Evolutionary conservation across 441 rosid species (phyloP), one percentile per base, ranked within the genome.

Genomic region (Corymbia citriodora): DNA sequence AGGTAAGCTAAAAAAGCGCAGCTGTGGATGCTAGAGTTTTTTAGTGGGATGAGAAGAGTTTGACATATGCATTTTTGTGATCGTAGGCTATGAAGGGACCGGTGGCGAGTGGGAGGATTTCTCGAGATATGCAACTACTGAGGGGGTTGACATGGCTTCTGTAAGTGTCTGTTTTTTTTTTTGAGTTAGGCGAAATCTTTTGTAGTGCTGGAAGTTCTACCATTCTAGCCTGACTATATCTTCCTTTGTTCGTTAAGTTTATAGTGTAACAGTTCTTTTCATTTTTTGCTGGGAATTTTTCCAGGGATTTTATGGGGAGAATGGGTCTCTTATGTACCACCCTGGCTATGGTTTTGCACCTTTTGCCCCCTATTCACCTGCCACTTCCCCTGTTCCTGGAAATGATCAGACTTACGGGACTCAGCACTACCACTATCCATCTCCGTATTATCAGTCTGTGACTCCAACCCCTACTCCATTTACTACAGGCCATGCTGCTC

Each of bases 341-440:
- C 96, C 91, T 91, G 95, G 95, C 31, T 97, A 95, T 93, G 95
- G 96, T 52, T 97, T 94, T 94, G 93, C 95, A 45, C 88, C 96
- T 0, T 97, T 93, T 92, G 96, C 95, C 88, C 97, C 98, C 81
- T 96, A 97, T 90, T 95, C 98, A 36, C 97, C 97, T 45, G 96
- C 98, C 53, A 90, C 94, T 89, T 93, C 97, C 70, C 98, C 97
- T 18, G 98, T 93, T 92, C 99, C 99, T 74, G 94, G 94, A 90
- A 98, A 95, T 87, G 96, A 95, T 81, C 99, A 95, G 89, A 91
- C 96, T 31, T 96, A 96, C 88, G 99, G 95, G 87, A 95, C 95
- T 83, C 99, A 96, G 88, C 96, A 97, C 89, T 97, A 97, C 85
- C 98, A 96, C 91, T 97, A 97, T 92, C 94, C 94, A 91, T 95